These are phyloP conservation scores for Chenopodium quinoa DNA, from an alignment of 148 eudicot genomes.

Conservation along the genomic window DNA sequence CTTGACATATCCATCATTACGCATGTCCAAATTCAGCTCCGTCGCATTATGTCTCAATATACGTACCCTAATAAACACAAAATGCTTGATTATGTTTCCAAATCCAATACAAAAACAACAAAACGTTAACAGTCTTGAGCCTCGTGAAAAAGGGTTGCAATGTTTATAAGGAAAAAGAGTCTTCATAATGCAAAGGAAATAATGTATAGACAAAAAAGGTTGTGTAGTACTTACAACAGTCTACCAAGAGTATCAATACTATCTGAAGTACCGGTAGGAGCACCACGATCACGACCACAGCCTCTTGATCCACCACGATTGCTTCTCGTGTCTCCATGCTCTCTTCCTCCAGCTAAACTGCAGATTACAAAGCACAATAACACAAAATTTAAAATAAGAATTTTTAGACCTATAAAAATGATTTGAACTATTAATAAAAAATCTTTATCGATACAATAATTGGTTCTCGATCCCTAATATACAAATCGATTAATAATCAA, in stretches of 20 bases:
- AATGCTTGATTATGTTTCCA: not conserved
- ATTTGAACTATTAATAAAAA: too few relatives aligned
- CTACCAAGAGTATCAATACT: slow-evolving; percentile 87
- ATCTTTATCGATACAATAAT: not conserved
- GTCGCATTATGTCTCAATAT: slow-evolving; percentile 83
- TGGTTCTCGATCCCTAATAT: not conserved
- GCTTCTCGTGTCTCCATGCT: slow-evolving; percentile 37
- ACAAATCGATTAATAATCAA: not conserved
- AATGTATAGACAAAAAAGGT: not conserved
- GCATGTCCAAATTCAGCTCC: slow-evolving; percentile 74
- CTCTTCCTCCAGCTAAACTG: slow-evolving; percentile 56
- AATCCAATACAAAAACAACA: too few relatives aligned
- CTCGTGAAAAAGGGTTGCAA: not conserved
- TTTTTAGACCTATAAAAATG: not conserved
- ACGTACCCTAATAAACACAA: slow-evolving; percentile 46
- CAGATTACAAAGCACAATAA: not conserved
- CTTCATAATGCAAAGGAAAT: not conserved
- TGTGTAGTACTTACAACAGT: slow-evolving; percentile 49
- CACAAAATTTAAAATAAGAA: not conserved
- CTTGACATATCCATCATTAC: slow-evolving; percentile 83
- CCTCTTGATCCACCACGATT: slow-evolving; percentile 45
- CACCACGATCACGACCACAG: slow-evolving; percentile 39
- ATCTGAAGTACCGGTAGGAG: slow-evolving; percentile 38
- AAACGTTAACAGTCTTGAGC: not conserved
- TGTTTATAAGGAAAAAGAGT: too few relatives aligned